Evolutionary conservation across 2,329 filamentous ascomycete genomes (phyloP).

Genomic region (Lachnellula arida): DNA sequence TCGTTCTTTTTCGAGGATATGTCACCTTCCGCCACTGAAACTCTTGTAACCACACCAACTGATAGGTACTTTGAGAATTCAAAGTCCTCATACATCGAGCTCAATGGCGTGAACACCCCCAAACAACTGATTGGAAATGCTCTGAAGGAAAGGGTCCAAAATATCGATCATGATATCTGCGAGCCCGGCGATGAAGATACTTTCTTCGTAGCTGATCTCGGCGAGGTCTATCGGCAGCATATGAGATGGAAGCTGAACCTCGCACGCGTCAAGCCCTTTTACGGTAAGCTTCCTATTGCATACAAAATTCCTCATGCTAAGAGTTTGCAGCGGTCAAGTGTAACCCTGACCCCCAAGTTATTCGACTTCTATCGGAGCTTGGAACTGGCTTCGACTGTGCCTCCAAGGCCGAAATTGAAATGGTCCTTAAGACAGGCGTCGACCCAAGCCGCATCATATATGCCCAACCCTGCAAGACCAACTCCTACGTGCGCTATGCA

Average conservation of each 20-base stretch:
- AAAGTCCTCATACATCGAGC: slow-evolving; percentile 25
- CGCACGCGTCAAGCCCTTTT: slow-evolving; percentile 90
- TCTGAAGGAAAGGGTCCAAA: slow-evolving; percentile 77
- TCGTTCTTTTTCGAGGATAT: slow-evolving; percentile 41
- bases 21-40: slow-evolving; percentile 64
- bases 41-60: slow-evolving; percentile 38
- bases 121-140: slow-evolving; percentile 84
- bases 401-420: slow-evolving; percentile 95
- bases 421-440: slow-evolving; percentile 77
- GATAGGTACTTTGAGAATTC: slow-evolving; percentile 27
- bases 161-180: slow-evolving; percentile 82
- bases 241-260: slow-evolving; percentile 96
- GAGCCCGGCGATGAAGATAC: slow-evolving; percentile 92
- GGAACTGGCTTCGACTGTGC: slow-evolving; percentile 98
- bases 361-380: slow-evolving; percentile 80
- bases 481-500: slow-evolving; percentile 92
- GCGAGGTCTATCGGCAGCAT: slow-evolving; percentile 98
- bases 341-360: slow-evolving; percentile 87
- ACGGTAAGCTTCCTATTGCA: slow-evolving; percentile 55
- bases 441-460: slow-evolving; percentile 94
- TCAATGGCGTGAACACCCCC: slow-evolving; percentile 39
- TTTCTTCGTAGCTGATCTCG: slow-evolving; percentile 97
- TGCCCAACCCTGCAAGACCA: slow-evolving; percentile 98
- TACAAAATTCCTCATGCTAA: slow-evolving; percentile 12
- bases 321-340: slow-evolving; percentile 79